Base-by-base conservation (phyloP, 495 filamentous ascomycete species). In the Aspergillus leporis region DNA sequence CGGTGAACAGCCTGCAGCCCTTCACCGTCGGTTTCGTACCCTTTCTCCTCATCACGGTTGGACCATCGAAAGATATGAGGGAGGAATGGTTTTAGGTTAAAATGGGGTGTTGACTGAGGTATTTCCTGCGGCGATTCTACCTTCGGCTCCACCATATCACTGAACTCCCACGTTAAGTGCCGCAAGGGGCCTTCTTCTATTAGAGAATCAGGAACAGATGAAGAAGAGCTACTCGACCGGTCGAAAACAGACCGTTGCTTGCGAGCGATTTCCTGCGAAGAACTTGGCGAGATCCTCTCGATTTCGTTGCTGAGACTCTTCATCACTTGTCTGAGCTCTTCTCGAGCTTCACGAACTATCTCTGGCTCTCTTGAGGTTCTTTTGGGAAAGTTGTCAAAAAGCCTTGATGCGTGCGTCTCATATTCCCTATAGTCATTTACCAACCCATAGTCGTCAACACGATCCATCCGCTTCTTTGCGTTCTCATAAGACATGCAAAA, bases 381-480 rank as follows among this genome's bases (percentile, higher is more conserved):
- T 51, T 74, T 76, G 10, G 73, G 73, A 47, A 72, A 77, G 14
- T 69, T 61, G 48, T 70, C 68, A 50, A 78, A 61, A 43, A 92
- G 66, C 60, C 79, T 78, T 19, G 81, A 78, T 0, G 85, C 88
- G 60, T 92, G 89, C 30, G 88, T 85, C 54, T 84, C 79, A 54
- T 88, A 90, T 21, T 88, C 80, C 13, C 87, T 82, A 62, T 87
- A 90, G 64, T 92, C 89, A 31, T 87, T 86, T 2, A 86, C 85
- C 38, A 86, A 74, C n/a, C 86, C 85, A 38, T 83, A 76, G 59
- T 80, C 72, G 12, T 78, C 66, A 55, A 81, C 76, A 14, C 81
- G 74, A 3, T 76, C 67, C 63, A 88, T 87, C n/a, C 80, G 81
- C 51, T 75, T 71, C 51, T 83, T 78, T 32, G 87, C 87, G 13